Evolutionary conservation across 2,329 filamentous ascomycete species (phyloP).

Genomic region (Blumeriella jaapii): DNA sequence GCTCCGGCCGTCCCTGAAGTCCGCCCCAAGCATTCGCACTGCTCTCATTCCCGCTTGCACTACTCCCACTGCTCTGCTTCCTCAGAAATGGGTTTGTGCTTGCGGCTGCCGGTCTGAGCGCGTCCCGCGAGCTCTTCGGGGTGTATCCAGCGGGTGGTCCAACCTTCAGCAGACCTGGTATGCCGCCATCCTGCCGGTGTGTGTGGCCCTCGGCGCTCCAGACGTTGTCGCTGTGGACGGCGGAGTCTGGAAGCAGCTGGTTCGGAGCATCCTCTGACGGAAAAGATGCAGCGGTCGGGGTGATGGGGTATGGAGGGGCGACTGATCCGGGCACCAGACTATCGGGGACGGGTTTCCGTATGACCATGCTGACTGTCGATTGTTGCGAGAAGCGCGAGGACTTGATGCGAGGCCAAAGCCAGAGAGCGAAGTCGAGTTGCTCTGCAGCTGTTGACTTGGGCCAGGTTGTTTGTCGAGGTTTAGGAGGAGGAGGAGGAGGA

Average conservation of each 20-base stretch:
- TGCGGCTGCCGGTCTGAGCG: constrained; percentile 9
- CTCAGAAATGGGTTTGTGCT: constrained; percentile 26
- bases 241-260: constrained; percentile 13
- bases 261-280: constrained; percentile 11
- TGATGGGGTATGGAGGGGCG: constrained; percentile 20
- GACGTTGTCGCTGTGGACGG: constrained; percentile 14
- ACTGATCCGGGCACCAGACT: constrained; percentile 8
- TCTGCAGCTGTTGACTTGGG: too few relatives aligned
- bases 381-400: not conserved
- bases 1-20: constrained; percentile 13
- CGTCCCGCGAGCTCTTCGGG: constrained; percentile 19
- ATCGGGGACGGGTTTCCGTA: constrained; percentile 22
- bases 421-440: too few relatives aligned
- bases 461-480: too few relatives aligned
- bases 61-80: constrained; percentile 15
- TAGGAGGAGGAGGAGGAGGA: too few relatives aligned
- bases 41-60: constrained; percentile 17
- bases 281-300: constrained; percentile 10
- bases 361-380: constrained; percentile 19
- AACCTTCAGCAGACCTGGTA: constrained; percentile 23
- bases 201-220: constrained; percentile 16
- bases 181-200: constrained; percentile 4
- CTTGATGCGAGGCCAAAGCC: not conserved
- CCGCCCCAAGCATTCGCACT: constrained; percentile 23
- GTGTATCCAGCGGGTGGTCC: constrained; percentile 17